Evolutionary conservation across 768 basidiomycete genomes (phyloP).

Genomic region (Gloeophyllum trabeum): DNA sequence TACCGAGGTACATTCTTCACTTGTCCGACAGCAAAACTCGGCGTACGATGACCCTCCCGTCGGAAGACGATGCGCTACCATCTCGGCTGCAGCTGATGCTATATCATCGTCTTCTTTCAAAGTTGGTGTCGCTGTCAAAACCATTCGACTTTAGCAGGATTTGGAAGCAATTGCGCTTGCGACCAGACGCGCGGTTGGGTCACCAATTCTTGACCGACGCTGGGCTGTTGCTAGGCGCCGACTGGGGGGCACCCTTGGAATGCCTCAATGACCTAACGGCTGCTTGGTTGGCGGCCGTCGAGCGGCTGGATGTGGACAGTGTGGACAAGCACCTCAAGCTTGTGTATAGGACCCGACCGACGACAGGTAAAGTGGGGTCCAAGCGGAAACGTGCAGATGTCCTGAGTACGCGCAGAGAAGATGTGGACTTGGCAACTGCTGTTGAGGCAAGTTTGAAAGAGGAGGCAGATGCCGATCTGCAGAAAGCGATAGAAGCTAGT

Average conservation of each 20-base stretch:
- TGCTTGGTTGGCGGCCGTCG: constrained; percentile 18
- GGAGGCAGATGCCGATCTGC: constrained; percentile 31
- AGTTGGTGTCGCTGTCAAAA: not conserved
- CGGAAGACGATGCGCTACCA: constrained; percentile 6
- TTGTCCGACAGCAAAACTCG: constrained; percentile 13
- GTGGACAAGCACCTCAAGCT: constrained; percentile 33
- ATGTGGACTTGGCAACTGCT: constrained; percentile 5
- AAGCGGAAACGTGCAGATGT: constrained; percentile 2
- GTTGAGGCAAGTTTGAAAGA: constrained; percentile 6
- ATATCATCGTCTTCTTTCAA: not conserved
- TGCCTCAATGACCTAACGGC: constrained; percentile 20
- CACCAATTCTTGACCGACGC: constrained; percentile 28
- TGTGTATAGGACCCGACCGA: constrained; percentile 32
- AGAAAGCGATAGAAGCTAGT: constrained; percentile 35
- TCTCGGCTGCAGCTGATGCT: constrained; percentile 5
- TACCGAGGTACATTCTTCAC: not conserved
- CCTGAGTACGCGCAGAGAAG: not conserved
- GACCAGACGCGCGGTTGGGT: constrained; percentile 37
- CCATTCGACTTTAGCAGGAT: constrained; percentile 38
- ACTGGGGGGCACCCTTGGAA: constrained; percentile 2
- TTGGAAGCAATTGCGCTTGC: constrained; percentile 35
- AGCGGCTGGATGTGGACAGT: constrained; percentile 13
- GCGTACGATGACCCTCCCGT: constrained; percentile 6
- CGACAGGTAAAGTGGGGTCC: constrained; percentile 1
- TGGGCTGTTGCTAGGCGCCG: constrained; percentile 9